Evolutionary conservation across 176 grass and related monocot genomes (phyloP).

Genomic region (Triticum dicoccoides): DNA sequence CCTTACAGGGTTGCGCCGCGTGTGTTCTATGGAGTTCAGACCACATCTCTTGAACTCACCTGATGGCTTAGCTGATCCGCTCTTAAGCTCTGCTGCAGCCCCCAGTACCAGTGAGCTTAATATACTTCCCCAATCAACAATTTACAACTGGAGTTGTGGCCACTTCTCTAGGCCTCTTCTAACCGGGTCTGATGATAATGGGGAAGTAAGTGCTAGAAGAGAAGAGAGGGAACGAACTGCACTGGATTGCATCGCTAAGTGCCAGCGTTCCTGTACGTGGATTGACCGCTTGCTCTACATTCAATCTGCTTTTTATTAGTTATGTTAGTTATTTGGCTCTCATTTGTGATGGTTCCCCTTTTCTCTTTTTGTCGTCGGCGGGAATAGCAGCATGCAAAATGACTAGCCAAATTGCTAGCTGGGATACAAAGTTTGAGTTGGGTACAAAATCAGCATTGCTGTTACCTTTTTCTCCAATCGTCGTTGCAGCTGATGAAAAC

Average conservation of each 20-base stretch:
- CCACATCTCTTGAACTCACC: constrained; percentile 70
- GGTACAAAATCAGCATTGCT: constrained; percentile 80
- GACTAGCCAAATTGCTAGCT: constrained; percentile 92
- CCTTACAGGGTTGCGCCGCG: constrained; percentile 75
- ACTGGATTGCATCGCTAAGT: constrained; percentile 77
- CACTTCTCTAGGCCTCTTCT: constrained; percentile 97
- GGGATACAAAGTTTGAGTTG: constrained; percentile 87
- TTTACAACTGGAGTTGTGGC: constrained; percentile 98
- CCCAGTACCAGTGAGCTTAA: constrained; percentile 52
- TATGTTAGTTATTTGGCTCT: constrained; percentile 16
- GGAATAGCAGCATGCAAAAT: constrained; percentile 75
- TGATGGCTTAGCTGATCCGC: constrained; percentile 82
- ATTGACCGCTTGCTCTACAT: not conserved
- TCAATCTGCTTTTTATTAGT: constrained; percentile 25
- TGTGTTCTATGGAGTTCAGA: constrained; percentile 94
- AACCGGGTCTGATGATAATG: constrained; percentile 75
- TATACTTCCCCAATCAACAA: constrained; percentile 67
- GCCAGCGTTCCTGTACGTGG: constrained; percentile 89
- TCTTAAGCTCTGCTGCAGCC: constrained; percentile 47
- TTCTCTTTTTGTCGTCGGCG: constrained; percentile 14
- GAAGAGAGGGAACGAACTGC: constrained; percentile 75
- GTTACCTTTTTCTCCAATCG: constrained; percentile 80
- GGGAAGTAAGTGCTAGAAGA: constrained; percentile 69
- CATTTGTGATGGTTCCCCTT: constrained; percentile 13
- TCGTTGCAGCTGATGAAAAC: constrained; percentile 94